Percentiles rank a stretch among this genome's conserved stretches.
Evolutionary conservation across 2,329 filamentous ascomycete genomes (phyloP).

Genomic region (Cladosporium sp.): DNA sequence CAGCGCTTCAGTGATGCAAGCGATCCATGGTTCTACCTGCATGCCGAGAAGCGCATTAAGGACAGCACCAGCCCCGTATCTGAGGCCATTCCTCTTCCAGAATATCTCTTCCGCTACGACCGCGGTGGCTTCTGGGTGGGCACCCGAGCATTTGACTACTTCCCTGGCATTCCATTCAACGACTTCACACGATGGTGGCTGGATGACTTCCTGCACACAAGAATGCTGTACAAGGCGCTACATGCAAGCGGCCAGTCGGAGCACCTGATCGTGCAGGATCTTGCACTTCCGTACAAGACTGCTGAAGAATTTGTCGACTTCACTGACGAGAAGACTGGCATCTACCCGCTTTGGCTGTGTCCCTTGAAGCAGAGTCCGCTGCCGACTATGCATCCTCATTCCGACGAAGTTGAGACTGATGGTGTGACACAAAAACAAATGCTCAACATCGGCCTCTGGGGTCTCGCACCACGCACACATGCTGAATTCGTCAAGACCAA

Average conservation of each 20-base stretch:
- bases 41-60: conserved; percentile 41
- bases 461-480: conserved; percentile 54
- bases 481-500: conserved; percentile 65
- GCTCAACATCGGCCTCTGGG: conserved; percentile 64
- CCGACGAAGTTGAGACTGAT: conserved; percentile 20
- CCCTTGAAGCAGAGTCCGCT: conserved; percentile 34
- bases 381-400: conserved; percentile 31
- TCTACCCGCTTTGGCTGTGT: conserved; percentile 49
- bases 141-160: conserved; percentile 60
- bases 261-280: conserved; percentile 62
- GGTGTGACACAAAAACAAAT: conserved; percentile 28
- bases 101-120: conserved; percentile 61
- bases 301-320: conserved; percentile 43
- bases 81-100: conserved; percentile 44
- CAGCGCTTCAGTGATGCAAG: conserved; percentile 51
- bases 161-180: conserved; percentile 60
- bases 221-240: conserved; percentile 62
- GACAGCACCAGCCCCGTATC: conserved; percentile 13
- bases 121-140: conserved; percentile 65
- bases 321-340: conserved; percentile 36
- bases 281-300: conserved; percentile 44
- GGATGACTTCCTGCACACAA: conserved; percentile 59
- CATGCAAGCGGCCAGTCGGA: conserved; percentile 59
- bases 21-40: conserved; percentile 73
- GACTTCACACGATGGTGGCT: conserved; percentile 57